Evolutionary conservation across 202 grass and related monocot species (phyloP).

Genomic region (Panicum virgatum): DNA sequence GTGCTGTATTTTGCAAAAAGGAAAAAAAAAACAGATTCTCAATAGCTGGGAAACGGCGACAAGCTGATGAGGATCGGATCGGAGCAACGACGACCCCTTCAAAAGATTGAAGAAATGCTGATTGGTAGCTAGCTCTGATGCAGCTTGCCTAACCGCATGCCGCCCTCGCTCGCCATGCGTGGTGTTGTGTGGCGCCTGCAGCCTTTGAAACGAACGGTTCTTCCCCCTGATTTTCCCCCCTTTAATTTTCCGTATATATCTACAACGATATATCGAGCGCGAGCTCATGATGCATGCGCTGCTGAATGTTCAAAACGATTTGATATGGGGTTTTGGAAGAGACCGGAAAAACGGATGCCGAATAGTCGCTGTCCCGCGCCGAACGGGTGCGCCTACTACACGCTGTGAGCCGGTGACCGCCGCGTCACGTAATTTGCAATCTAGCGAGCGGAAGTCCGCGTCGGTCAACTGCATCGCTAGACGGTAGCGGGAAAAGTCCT

Average conservation of each 20-base stretch:
- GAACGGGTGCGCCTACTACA: slow-evolving; percentile 2
- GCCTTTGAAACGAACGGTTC: too few relatives aligned
- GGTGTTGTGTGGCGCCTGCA: too few relatives aligned
- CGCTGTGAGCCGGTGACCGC: background rate
- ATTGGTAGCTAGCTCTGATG: background rate
- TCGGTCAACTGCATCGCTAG: slow-evolving; percentile 41
- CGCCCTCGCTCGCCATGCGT: slow-evolving; percentile 27
- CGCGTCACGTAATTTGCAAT: slow-evolving; percentile 11
- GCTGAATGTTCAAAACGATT: slow-evolving; percentile 42
- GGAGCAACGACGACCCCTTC: background rate
- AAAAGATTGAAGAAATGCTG: slow-evolving; percentile 9
- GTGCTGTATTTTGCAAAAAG: too few relatives aligned
- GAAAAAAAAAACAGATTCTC: too few relatives aligned
- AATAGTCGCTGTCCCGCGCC: slow-evolving; percentile 33
- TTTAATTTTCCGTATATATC: too few relatives aligned
- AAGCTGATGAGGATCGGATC: background rate
- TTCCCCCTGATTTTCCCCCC: too few relatives aligned
- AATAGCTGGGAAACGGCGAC: background rate
- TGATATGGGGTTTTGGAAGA: slow-evolving; percentile 38
- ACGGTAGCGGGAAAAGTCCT: slow-evolving; percentile 35
- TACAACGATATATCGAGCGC: too few relatives aligned
- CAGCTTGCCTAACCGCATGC: slow-evolving; percentile 8
- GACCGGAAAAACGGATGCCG: slow-evolving; percentile 38
- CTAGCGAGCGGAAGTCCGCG: slow-evolving; percentile 25
- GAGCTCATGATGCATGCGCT: too few relatives aligned